Evolutionary conservation across 192 early-diverging fungal species (phyloP), one percentile per base, ranked within the genome.

Genomic region (Podila verticillata): DNA sequence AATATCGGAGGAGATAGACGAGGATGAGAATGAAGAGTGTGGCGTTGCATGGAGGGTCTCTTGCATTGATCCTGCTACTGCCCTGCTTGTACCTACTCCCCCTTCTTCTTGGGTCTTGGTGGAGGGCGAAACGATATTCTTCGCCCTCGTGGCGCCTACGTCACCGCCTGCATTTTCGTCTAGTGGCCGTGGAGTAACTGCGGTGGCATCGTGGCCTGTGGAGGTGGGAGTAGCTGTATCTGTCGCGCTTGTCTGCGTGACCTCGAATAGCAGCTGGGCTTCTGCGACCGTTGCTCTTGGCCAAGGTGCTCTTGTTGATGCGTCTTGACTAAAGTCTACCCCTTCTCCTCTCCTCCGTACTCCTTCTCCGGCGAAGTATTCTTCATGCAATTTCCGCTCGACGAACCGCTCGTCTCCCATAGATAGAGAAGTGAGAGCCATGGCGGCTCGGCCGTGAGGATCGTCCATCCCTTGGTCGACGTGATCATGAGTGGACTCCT

Each of bases 341-440:
- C 15, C 39, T 44, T 44, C 39, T 17, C 39, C n/a, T 57, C 22
- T n/a, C 17, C 20, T 44, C 26, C 22, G 22, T 36, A n/a, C 36
- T 68, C 56, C n/a, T 44, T 44, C 39, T 2, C 39, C 39, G 15
- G n/a, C n/a, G n/a, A n/a, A 44, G 39, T 15, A 3, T 29, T 44
- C 49, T 39, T n/a, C 32, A 9, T 15, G 28, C 31, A 9, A 17
- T 48, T 28, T 22, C 31, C 28, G 9, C 26, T 48, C 34, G 44
- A 20, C 7, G 34, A 35, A 44, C 39, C 15, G 39, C 2, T 44
- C 39, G 34, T 68, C 29, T 9, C 70, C 70, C 22, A 61, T 67
- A 19, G 65, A 80, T 12, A 80, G 66, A n/a, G 69, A 65, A 34
- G 77, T 63, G 7, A 80, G 70, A 26, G 70, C 66, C 77, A 80